Base-by-base conservation (phyloP, 495 filamentous ascomycete species). In the Aspergillus heteromorphus region DNA sequence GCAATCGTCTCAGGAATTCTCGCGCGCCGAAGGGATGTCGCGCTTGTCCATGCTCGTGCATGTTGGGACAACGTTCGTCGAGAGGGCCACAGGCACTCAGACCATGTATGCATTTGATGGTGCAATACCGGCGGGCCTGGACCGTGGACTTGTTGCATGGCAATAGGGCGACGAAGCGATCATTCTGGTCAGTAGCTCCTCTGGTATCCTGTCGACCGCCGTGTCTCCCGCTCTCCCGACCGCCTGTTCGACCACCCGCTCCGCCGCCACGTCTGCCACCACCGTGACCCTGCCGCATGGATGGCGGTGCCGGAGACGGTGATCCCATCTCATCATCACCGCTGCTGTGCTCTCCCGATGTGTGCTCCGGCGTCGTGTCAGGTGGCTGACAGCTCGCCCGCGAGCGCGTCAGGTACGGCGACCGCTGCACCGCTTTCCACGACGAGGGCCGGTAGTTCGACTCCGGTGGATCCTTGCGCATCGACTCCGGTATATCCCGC, bases 291-390 rank as follows among this genome's bases (percentile, higher is more conserved):
- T 10, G 31, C 2, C 5, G 9, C 8, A 14, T 10, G 11, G 31
- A 10, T 11, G 31, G 2, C 2, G 31, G 31, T 2, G 9, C 9
- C 8, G 13, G 31, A 4, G 31, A 34, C 11, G 31, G 31, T 34
- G 31, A 34, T 14, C 13, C 9, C 11, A 34, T 2, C 8, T 11
- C 31, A 10, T 14, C 31, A 4, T 34, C 31, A 34, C 9, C 11
- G 31, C 13, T 14, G 13, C 9, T 34, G 13, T 14, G 8, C 31
- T 34, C 31, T 11, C 9, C 31, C 31, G 31, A 34, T 34, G 52
- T 21, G 30, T 55, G 50, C 45, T 49, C 55, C 30, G 58, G 68
- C 51, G 3, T 84, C 88, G 60, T 91, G 86, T 10, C 7, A 25
- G 19, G 23, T 54, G 52, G 51, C 47, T 59, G 30, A 45, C 54